Conservation (phyloP, 306 rosid species). For the Sicyos edulis region DNA sequence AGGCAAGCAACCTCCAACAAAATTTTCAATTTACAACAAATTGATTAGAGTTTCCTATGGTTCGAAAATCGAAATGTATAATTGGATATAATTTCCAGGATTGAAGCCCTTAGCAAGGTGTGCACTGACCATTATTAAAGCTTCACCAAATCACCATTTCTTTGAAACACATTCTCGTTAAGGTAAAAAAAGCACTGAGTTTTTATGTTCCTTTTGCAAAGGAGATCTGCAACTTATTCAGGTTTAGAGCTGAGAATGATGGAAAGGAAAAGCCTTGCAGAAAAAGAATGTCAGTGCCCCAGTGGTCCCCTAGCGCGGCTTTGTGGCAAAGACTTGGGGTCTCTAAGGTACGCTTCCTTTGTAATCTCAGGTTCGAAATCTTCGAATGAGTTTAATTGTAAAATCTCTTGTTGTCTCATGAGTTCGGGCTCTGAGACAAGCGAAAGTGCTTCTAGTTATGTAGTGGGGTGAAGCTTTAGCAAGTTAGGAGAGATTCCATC, state of each 20-base stretch:
- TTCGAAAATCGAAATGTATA: neutral
- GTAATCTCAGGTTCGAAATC: no score
- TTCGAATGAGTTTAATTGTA: no score
- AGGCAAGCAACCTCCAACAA: no score
- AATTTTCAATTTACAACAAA: neutral
- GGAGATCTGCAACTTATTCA: slow-evolving; percentile 10
- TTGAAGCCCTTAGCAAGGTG: neutral
- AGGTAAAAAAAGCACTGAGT: slow-evolving; percentile 10
- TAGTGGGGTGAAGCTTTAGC: neutral
- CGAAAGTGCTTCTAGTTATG: no score
- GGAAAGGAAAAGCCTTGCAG: slow-evolving; percentile 12
- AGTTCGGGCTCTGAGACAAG: no score
- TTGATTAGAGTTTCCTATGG: neutral
- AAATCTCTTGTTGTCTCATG: no score
- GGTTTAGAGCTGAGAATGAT: slow-evolving; percentile 6
- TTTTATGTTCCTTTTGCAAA: slow-evolving; percentile 17
- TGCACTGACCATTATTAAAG: slow-evolving; percentile 1
- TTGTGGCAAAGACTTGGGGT: no score
- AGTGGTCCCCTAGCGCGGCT: no score
- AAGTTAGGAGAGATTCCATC: neutral
- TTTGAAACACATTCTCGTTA: slow-evolving; percentile 9
- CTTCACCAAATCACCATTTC: neutral
- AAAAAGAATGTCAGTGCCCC: slow-evolving; percentile 7
- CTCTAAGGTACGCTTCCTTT: no score
- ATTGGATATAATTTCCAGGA: neutral